Conservation (phyloP, 108 stramenopile genomes). For the Cyclotella kingstonii region DNA sequence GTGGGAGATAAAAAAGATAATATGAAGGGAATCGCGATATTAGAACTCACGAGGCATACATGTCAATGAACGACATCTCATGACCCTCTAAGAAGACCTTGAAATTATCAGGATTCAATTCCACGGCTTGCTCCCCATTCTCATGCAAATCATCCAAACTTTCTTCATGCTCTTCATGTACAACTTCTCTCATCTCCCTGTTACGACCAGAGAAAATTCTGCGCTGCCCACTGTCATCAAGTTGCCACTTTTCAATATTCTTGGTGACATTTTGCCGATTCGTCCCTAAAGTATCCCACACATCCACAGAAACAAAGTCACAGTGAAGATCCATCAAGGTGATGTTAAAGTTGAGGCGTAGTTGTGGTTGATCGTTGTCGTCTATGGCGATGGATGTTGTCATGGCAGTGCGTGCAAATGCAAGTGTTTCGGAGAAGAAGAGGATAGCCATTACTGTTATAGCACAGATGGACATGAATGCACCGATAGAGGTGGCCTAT, state of each 20-base stretch:
- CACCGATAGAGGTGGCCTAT: conserved; percentile 83
- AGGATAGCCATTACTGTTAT: conserved; percentile 86
- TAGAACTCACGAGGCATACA: conserved; percentile 89
- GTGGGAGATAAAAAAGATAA: not conserved
- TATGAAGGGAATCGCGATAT: too few species aligned
- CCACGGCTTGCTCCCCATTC: conserved; percentile 71
- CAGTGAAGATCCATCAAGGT: conserved; percentile 90
- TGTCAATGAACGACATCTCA: conserved; percentile 86
- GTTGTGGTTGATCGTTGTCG: conserved; percentile 83
- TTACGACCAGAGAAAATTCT: conserved; percentile 92
- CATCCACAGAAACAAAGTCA: conserved; percentile 90
- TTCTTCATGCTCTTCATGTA: conserved; percentile 85
- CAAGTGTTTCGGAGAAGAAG: conserved; percentile 90
- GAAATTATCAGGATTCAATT: conserved; percentile 57
- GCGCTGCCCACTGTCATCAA: conserved; percentile 74
- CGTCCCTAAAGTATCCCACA: conserved; percentile 91
- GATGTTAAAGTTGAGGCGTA: conserved; percentile 92
- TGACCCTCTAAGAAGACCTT: conserved; percentile 56
- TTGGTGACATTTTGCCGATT: conserved; percentile 96
- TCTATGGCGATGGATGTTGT: conserved; percentile 84
- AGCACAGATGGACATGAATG: conserved; percentile 79
- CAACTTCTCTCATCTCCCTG: conserved; percentile 81
- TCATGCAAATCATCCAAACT: conserved; percentile 80
- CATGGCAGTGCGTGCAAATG: conserved; percentile 82
- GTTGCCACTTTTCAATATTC: conserved; percentile 98